These are phyloP conservation scores for Septoria linicola DNA, from an alignment of 2,329 filamentous ascomycete genomes.

Conservation along the genomic window DNA sequence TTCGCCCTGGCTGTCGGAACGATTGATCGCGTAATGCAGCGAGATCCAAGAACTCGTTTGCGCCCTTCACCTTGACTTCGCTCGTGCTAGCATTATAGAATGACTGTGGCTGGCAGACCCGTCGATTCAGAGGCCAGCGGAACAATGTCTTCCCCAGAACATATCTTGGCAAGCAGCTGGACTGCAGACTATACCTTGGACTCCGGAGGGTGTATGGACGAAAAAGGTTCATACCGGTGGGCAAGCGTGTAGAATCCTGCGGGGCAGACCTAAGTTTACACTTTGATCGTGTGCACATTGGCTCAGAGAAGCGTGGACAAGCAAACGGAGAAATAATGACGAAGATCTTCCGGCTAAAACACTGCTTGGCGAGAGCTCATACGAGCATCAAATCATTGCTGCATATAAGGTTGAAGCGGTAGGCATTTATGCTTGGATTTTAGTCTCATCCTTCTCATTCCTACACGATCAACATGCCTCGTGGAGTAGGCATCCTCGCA, in stretches of 20 bases:
- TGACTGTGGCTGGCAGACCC: too few species aligned
- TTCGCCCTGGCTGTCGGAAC: too few species aligned
- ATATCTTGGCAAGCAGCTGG: too few species aligned
- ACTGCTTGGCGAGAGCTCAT: background rate
- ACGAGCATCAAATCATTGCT: background rate
- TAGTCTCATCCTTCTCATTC: background rate
- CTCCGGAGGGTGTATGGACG: too few species aligned
- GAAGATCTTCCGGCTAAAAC: background rate
- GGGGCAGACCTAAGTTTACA: background rate
- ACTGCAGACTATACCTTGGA: too few species aligned
- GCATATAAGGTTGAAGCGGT: background rate
- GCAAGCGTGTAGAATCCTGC: background rate
- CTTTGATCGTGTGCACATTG: background rate
- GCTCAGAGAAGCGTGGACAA: background rate
- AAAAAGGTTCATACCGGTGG: too few species aligned
- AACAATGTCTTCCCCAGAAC: too few species aligned
- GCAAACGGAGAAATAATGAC: background rate
- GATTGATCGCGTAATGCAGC: too few species aligned
- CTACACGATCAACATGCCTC: background rate
- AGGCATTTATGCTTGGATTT: background rate
- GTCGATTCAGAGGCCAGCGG: too few species aligned
- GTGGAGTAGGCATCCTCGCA: background rate
- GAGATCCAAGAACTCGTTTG: too few species aligned
- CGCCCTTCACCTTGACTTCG: too few species aligned
- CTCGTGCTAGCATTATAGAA: too few species aligned